Evolutionary conservation across 2,329 filamentous ascomycete genomes (phyloP), one percentile per base, ranked within the genome.

Genomic region (Monilinia fructicola): DNA sequence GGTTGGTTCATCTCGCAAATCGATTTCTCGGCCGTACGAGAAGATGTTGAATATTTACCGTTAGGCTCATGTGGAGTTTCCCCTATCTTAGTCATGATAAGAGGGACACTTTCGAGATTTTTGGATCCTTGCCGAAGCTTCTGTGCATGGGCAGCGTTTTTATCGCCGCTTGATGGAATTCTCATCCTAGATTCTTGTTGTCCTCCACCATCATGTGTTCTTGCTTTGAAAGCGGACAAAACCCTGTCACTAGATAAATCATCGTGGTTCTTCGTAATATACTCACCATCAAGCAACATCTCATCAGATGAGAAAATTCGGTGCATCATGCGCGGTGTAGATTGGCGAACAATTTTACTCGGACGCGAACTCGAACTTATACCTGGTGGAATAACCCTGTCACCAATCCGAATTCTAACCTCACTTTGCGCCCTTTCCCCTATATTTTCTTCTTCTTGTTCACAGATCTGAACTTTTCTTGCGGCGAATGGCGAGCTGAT

Each of bases 391-490:
- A 73, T 65, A 16, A 69, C 62, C 64, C 58, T 71, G 9, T 69
- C 71, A 44, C 71, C 73, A 67, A 76, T 76, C 26, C 68, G 72
- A 61, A 76, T 75, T 48, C 68, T 72, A 16, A 76, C 72, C 70
- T 75, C 71, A 14, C 68, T 48, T 44, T 58, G 69, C 28, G 44
- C 21, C 6, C n/a, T 26, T 31, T 23, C 46, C 4, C 50, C 35
- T 44, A 3, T 26, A 16, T 23, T 59, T 16, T 63, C 58, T 0
- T 48, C 42, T 6, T 66, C 28, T 52, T 40, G 64, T 31, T 23
- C 48, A 58, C 56, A 46, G 9, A 53, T 5, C 56, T 28, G 50
- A n/a, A 35, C 9, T 28, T 54, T 58, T 9, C 62, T 69, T 40
- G 28, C n/a, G 18, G 54, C 28, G 38, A 73, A 71, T 7, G 72